Conservation (phyloP, 208 protist genomes). For the Crithidia acanthocephali region DNA sequence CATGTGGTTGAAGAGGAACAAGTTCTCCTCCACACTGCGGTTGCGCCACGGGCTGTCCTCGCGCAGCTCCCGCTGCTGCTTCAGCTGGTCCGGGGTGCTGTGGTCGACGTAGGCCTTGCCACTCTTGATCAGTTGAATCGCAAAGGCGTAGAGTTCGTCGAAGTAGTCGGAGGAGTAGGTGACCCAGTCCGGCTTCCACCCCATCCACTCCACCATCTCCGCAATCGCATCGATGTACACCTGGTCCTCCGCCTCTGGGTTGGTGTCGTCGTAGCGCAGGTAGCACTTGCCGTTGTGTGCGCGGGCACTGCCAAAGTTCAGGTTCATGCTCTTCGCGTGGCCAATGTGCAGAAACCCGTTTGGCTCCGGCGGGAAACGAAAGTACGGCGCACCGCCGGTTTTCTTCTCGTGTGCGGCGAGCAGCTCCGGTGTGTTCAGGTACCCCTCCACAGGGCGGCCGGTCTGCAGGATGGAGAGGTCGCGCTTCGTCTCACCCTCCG, state of each 20-base stretch:
- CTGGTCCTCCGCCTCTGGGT: constrained; percentile 98
- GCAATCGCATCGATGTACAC: constrained; percentile 98
- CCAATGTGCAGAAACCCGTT: constrained; percentile 99
- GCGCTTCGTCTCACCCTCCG: constrained; percentile 63
- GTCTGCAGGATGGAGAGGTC: constrained; percentile 80
- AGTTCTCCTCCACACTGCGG: constrained; percentile 92
- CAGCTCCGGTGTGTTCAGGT: constrained; percentile 75
- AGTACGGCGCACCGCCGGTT: constrained; percentile 85
- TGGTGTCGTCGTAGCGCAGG: constrained; percentile 99
- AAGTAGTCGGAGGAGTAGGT: constrained; percentile 99
- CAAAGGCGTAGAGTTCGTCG: constrained; percentile 97
- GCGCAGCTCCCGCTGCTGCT: constrained; percentile 80
- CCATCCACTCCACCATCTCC: constrained; percentile 94
- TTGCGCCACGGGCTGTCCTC: constrained; percentile 93
- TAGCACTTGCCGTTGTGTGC: constrained; percentile 95
- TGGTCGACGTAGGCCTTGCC: constrained; percentile 98
- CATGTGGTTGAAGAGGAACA: constrained; percentile 94
- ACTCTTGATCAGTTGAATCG: constrained; percentile 97
- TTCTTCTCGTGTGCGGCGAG: constrained; percentile 57
- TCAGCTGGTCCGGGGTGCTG: constrained; percentile 96
- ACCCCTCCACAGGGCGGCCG: constrained; percentile 82
- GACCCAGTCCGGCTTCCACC: constrained; percentile 91
- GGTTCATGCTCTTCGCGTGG: constrained; percentile 99
- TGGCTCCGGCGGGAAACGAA: constrained; percentile 97
- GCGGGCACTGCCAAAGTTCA: constrained; percentile 98